Conservation (phyloP, 202 grass and related monocot genomes). For the Bolboschoenoplectus hybrid region DNA sequence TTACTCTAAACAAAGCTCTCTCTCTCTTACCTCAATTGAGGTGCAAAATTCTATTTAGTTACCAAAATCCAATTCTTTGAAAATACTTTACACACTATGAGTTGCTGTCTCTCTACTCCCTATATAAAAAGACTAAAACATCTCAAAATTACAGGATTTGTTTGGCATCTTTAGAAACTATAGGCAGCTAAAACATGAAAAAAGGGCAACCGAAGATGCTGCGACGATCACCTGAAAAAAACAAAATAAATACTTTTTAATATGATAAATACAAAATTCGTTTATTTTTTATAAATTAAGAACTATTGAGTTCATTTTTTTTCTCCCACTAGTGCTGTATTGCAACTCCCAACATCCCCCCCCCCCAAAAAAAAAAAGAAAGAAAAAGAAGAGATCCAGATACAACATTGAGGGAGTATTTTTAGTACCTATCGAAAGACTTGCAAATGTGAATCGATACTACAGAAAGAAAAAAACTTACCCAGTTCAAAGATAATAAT, state of each 20-base stretch:
- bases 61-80: neutral
- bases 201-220: neutral
- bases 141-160: neutral
- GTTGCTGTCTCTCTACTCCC: neutral
- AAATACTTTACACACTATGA: neutral
- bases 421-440: too few species aligned
- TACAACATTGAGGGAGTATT: too few species aligned
- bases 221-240: neutral
- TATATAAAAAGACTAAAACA: slow-evolving; percentile 1
- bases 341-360: too few species aligned
- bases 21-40: neutral
- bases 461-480: neutral
- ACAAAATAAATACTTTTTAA: neutral
- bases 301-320: neutral
- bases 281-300: neutral
- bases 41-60: neutral
- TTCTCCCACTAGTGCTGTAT: too few species aligned
- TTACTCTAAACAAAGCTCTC: neutral
- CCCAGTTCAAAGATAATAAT: slow-evolving; percentile 13
- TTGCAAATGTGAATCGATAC: neutral
- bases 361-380: too few species aligned
- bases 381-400: too few species aligned
- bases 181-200: neutral
- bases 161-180: neutral
- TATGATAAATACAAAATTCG: neutral